phyloP scores from a whole-genome alignment of 192 early-diverging fungal genomes.

The Coemansia umbellata region DNA sequence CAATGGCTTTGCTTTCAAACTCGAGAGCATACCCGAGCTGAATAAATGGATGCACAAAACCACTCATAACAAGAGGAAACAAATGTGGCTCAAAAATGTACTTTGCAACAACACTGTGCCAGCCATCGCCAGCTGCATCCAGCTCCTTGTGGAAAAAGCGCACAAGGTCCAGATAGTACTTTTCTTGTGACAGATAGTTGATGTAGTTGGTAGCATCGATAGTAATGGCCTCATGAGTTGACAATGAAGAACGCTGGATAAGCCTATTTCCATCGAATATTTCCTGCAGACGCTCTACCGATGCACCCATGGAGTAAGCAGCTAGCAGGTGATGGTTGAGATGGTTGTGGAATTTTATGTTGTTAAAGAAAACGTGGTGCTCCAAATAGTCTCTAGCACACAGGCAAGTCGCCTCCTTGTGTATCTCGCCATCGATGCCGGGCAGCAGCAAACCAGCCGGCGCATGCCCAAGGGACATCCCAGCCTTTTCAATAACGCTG shows the following conservation, averaged over 20 bases:
- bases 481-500: slow-evolving; percentile 22
- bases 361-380: slow-evolving; percentile 56
- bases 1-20: slow-evolving; percentile 53
- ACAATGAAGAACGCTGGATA: slow-evolving; percentile 25
- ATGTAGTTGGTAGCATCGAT: slow-evolving; percentile 44
- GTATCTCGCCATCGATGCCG: slow-evolving; percentile 45
- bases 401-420: slow-evolving; percentile 36
- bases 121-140: slow-evolving; percentile 29
- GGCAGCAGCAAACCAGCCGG: slow-evolving; percentile 28
- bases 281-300: slow-evolving; percentile 45
- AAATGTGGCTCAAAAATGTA: slow-evolving; percentile 51
- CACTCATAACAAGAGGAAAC: slow-evolving; percentile 48
- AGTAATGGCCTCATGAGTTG: slow-evolving; percentile 4
- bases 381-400: slow-evolving; percentile 51
- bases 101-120: slow-evolving; percentile 29
- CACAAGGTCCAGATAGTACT: slow-evolving; percentile 48
- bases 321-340: slow-evolving; percentile 56
- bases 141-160: slow-evolving; percentile 53
- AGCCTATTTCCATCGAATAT: slow-evolving; percentile 47
- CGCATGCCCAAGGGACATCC: slow-evolving; percentile 24
- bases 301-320: slow-evolving; percentile 53
- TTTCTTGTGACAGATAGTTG: slow-evolving; percentile 31
- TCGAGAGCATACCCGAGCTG: slow-evolving; percentile 61
- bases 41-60: slow-evolving; percentile 59
- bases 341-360: slow-evolving; percentile 58